Evolutionary conservation across 371 early-diverging fungal species (phyloP), one percentile per base, ranked within the genome.

Genomic region (Circinella umbellata): DNA sequence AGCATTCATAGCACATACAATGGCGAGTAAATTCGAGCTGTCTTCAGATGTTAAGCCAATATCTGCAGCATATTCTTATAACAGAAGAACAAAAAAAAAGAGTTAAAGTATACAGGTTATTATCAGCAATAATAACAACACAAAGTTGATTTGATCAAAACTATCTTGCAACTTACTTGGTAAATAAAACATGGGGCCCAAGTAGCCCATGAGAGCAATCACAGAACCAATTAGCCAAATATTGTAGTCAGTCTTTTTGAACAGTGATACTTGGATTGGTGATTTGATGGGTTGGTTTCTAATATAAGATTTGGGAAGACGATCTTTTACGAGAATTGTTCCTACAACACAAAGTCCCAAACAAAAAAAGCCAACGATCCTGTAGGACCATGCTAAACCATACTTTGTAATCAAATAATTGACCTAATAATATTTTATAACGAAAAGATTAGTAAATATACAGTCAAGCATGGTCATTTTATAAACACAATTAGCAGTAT

Each of bases 1-100:
- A 0, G 91, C 91, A 53, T 80, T 79, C 76, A 81, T 69, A 14
- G 79, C 77, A 61, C 77, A 81, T 8, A 70, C 54, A 38, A 79
- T 74, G 17, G 73, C 78, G 5, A 81, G 71, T 18, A 79, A 65
- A 37, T 75, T 77, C 7, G 77, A 73, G 14, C 76, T 54, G 47
- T 79, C 68, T 13, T 27, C 1, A 2, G 27, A 2, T 27, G 68
- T 37, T 18, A 13, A 9, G 10, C 38, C 68, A 36, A 81, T 65
- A 13, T 61, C 35, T 6, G 73, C 70, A 34, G 73, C 74, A 63
- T 79, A 79, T 47, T 74, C 77, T 80, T 51, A n/a, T 13, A 11
- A 42, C 15, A 14, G 15, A 17, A 15, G 49, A 4, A 9, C n/a
- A 49, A 5, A 15, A 15, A 51, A 17, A 51, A 14, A 51, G 8